Conservation (phyloP, 495 filamentous ascomycete genomes). For the Penicillium bialowiezense region DNA sequence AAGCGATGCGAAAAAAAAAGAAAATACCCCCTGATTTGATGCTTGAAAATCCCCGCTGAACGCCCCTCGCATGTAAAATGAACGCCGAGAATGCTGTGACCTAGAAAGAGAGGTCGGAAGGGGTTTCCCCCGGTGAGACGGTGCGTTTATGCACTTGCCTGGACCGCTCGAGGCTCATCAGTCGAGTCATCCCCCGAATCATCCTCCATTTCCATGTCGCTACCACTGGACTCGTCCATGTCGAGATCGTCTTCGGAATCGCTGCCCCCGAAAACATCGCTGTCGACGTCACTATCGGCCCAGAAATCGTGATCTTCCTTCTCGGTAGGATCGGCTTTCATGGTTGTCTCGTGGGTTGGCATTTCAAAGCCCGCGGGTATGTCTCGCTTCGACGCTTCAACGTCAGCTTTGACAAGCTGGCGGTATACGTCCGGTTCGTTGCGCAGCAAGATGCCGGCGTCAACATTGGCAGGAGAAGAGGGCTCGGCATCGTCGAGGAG, state of each 20-base stretch:
- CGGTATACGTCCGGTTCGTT: constrained; percentile 68
- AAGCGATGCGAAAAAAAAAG: background rate
- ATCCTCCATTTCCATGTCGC: constrained; percentile 55
- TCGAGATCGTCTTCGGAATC: constrained; percentile 58
- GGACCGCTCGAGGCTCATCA: no score
- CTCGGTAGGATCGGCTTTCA: constrained; percentile 54
- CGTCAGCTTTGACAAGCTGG: constrained; percentile 61
- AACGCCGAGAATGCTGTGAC: constrained; percentile 10
- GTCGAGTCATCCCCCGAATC: constrained; percentile 24
- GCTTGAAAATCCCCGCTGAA: background rate
- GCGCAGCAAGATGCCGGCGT: constrained; percentile 82
- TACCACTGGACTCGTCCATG: constrained; percentile 57
- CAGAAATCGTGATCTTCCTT: constrained; percentile 81
- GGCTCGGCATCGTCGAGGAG: constrained; percentile 93
- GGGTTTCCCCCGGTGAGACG: no score
- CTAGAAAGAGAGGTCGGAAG: no score
- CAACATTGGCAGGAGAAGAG: constrained; percentile 90
- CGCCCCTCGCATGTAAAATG: background rate
- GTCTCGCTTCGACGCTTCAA: constrained; percentile 70
- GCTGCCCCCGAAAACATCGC: constrained; percentile 75
- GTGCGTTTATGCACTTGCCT: no score
- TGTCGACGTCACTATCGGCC: constrained; percentile 73
- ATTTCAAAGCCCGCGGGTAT: constrained; percentile 81
- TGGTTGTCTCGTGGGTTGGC: constrained; percentile 66
- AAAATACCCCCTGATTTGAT: background rate